Evolutionary conservation across 306 rosid genomes (phyloP), one percentile per base, ranked within the genome.

Genomic region (Benincasa hispida): DNA sequence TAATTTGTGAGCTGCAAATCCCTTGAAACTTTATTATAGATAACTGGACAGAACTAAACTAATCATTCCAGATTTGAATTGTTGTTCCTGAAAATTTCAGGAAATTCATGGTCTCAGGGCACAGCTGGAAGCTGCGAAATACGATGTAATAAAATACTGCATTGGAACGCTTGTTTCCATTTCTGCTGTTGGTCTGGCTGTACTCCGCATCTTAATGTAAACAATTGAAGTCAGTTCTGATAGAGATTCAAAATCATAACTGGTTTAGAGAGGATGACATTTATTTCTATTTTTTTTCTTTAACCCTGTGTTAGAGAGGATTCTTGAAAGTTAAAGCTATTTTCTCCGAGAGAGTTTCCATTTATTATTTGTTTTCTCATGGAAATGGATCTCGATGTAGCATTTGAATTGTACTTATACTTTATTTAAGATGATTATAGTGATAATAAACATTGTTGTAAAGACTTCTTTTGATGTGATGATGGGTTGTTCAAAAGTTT

Each of bases 121-220:
- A 5, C 95, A 94, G 19, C 79, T 94, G 72, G 99, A 94, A 88
- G 99, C 99, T 4, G 97, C 96, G 6, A 94, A 94, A 84, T 94
- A 92, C 69, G 99, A 92, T 22, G 99, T 94, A 47, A 94, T 94
- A 78, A 94, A 92, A 84, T 94, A 92, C 83, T 94, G 96, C 92
- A 89, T 94, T 66, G 99, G 99, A 84, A 90, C 97, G 41, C 96
- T 94, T 74, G 97, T 90, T 41, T 94, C 99, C 56, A 88, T 94
- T 10, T 94, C 99, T 80, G 96, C 97, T 1, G 97, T 94, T 68
- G 99, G 99, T 58, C 96, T 94, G 13, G 97, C 99, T 45, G 89
- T 92, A 56, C 77, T 94, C 73, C 96, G 99, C 39, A 87, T 91
- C 78, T 82, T 91, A 78, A 88, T 88, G 97, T 91, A 80, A 85